phyloP scores from a whole-genome alignment of 2,329 filamentous ascomycete species.

The Graphilbum sp. region DNA sequence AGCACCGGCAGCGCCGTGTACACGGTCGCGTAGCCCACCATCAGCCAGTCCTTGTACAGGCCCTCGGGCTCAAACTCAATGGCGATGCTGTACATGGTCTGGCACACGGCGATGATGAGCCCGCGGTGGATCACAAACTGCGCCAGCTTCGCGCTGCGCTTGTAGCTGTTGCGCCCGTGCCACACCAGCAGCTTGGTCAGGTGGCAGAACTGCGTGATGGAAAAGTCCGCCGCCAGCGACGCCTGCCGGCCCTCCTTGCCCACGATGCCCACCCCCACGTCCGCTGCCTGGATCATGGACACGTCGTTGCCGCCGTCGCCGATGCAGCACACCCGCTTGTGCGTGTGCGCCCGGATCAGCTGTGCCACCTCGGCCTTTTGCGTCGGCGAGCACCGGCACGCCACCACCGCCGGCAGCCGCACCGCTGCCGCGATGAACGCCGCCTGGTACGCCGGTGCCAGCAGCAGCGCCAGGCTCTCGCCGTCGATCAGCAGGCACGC shows the following conservation, averaged over 20 bases:
- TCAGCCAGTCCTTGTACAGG: constrained; percentile 88
- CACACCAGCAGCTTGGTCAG: constrained; percentile 94
- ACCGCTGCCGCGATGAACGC: constrained; percentile 86
- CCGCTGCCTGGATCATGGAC: constrained; percentile 96
- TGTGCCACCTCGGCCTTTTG: constrained; percentile 91
- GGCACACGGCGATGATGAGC: constrained; percentile 85
- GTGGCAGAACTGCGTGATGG: constrained; percentile 88
- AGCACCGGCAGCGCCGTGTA: constrained; percentile 92
- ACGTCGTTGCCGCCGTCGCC: constrained; percentile 98
- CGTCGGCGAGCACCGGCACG: constrained; percentile 89
- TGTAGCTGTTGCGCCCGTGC: constrained; percentile 97
- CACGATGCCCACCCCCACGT: constrained; percentile 94
- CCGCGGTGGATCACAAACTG: constrained; percentile 98
- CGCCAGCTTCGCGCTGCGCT: constrained; percentile 82
- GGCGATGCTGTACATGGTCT: constrained; percentile 94
- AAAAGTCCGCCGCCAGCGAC: constrained; percentile 89
- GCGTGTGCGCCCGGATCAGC: constrained; percentile 79
- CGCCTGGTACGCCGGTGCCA: constrained; percentile 57
- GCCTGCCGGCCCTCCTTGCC: constrained; percentile 96
- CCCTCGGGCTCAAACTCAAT: constrained; percentile 86
- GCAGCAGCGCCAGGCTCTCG: constrained; percentile 70
- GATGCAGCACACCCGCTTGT: constrained; percentile 93
- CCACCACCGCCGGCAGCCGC: constrained; percentile 76
- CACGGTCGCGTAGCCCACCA: constrained; percentile 90
- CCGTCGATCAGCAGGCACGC: constrained; percentile 85